Evolutionary conservation across 176 grass and related monocot genomes (phyloP).

Genomic region (Pharus latifolius): DNA sequence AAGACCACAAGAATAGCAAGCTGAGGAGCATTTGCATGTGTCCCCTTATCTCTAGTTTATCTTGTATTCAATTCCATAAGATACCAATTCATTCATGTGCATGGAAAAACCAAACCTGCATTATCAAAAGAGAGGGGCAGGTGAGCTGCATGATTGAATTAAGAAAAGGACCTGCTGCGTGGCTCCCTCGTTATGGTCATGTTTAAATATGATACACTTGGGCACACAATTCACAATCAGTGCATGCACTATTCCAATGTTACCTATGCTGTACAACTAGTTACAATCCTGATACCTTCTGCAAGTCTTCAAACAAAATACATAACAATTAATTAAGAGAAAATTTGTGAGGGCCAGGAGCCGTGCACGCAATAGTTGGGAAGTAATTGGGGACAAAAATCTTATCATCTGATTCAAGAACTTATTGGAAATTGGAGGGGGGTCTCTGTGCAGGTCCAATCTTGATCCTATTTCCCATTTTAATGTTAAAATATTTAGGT

Average conservation of each 20-base stretch:
- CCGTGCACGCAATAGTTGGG: not conserved
- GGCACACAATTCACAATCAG: conserved; percentile 16
- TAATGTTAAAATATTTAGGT: conserved; percentile 10
- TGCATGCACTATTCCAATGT: conserved; percentile 18
- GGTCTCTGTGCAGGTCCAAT: conserved; percentile 28
- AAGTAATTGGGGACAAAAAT: conserved; percentile 13
- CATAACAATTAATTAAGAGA: not conserved
- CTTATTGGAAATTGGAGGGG: conserved; percentile 21
- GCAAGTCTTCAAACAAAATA: not conserved
- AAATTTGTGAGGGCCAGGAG: not conserved
- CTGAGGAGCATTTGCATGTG: conserved; percentile 33
- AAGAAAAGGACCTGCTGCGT: conserved; percentile 27
- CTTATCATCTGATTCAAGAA: conserved; percentile 18
- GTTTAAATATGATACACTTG: conserved; percentile 27
- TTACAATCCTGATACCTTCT: not conserved
- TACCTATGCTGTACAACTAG: not conserved
- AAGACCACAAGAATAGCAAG: conserved; percentile 23
- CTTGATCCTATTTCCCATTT: conserved; percentile 9
- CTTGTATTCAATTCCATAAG: conserved; percentile 41
- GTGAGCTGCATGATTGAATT: conserved; percentile 43
- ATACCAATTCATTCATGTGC: conserved; percentile 47
- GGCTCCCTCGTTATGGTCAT: conserved; percentile 31
- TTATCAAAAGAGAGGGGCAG: conserved; percentile 36
- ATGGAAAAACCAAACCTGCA: conserved; percentile 36
- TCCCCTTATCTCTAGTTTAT: conserved; percentile 37